Evolutionary conservation across 129 eudicot genomes (phyloP).

Genomic region (Chrysanthemum makinoi): DNA sequence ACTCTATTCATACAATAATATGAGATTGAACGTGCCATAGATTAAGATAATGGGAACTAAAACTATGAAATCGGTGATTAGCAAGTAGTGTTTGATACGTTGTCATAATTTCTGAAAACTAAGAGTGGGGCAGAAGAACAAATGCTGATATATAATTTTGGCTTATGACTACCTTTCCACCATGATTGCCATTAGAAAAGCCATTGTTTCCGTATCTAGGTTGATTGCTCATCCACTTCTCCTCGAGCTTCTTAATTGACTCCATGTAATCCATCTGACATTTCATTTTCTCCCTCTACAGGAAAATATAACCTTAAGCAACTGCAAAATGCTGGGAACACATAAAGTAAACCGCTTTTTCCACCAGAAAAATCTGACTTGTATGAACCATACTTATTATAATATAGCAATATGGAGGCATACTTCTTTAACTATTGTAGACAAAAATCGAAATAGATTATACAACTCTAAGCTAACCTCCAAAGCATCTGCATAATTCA

Average conservation of each 20-base stretch:
- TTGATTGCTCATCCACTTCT: conserved; percentile 73
- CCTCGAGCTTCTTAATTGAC: conserved; percentile 89
- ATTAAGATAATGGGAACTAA: background rate
- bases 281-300: conserved; percentile 78
- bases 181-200: conserved; percentile 26
- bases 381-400: background rate
- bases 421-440: background rate
- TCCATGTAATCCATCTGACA: conserved; percentile 97
- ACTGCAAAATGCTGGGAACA: background rate
- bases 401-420: background rate
- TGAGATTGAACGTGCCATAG: conserved; percentile 6
- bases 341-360: background rate
- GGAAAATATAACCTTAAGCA: background rate
- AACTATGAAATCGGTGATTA: background rate
- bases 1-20: background rate
- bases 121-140: background rate
- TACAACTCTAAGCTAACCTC: conserved; percentile 44
- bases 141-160: background rate
- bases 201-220: conserved; percentile 58
- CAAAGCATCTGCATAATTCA: conserved; percentile 57
- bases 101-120: background rate
- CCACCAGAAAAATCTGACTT: background rate
- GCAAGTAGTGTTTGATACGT: background rate
- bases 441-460: background rate
- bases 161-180: conserved; percentile 45